These are phyloP conservation scores for Penicillium daleae DNA, from an alignment of 495 filamentous ascomycete species.

Conservation along the genomic window DNA sequence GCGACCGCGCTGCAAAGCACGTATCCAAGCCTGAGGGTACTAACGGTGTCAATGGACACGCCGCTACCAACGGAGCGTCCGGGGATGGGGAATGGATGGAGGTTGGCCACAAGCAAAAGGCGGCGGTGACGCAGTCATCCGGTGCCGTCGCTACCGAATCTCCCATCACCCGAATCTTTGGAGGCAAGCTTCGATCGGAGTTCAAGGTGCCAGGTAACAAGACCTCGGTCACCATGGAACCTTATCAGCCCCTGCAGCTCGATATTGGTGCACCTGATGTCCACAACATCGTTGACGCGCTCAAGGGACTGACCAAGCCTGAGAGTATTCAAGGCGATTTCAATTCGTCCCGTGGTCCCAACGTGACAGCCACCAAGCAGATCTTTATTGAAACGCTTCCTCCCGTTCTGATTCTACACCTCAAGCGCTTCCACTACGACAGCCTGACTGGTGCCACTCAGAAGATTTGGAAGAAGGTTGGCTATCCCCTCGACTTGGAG, in stretches of 20 bases:
- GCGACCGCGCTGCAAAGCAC: slow-evolving; percentile 70
- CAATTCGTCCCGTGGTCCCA: slow-evolving; percentile 76
- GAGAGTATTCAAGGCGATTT: slow-evolving; percentile 89
- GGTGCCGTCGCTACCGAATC: slow-evolving; percentile 72
- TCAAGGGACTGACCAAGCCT: slow-evolving; percentile 79
- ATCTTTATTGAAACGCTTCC: slow-evolving; percentile 93
- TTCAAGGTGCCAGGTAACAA: slow-evolving; percentile 85
- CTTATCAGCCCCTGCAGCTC: slow-evolving; percentile 91
- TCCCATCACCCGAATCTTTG: slow-evolving; percentile 92
- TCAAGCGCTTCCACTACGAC: slow-evolving; percentile 97
- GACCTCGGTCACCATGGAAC: slow-evolving; percentile 87
- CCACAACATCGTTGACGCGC: slow-evolving; percentile 87
- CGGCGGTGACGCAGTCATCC: slow-evolving; percentile 85
- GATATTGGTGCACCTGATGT: slow-evolving; percentile 87
- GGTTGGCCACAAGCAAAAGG: slow-evolving; percentile 88
- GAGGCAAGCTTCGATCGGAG: slow-evolving; percentile 88
- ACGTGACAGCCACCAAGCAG: slow-evolving; percentile 83
- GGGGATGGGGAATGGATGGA: slow-evolving; percentile 83
- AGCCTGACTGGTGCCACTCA: slow-evolving; percentile 81
- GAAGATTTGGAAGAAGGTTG: slow-evolving; percentile 98
- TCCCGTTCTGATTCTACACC: slow-evolving; percentile 88
- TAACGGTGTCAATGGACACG: slow-evolving; percentile 41
- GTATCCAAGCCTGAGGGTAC: slow-evolving; percentile 47
- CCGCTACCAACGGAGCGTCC: slow-evolving; percentile 24
- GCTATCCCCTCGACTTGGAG: slow-evolving; percentile 91